These are phyloP conservation scores for Cucurbitaria berberidis DNA, from an alignment of 2,329 filamentous ascomycete genomes.

Conservation along the genomic window DNA sequence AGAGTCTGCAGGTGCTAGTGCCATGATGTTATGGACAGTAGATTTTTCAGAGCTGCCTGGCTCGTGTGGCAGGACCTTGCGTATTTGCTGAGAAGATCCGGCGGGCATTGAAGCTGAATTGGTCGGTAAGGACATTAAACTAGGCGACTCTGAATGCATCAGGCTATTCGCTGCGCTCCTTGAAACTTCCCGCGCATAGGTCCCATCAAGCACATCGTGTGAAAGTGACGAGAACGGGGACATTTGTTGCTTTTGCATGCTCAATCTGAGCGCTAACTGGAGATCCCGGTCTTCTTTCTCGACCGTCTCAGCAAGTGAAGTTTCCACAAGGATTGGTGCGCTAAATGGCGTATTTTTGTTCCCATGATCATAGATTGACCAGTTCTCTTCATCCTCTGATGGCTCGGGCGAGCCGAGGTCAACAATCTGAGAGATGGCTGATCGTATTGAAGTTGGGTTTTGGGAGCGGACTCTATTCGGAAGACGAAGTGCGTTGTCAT, in stretches of 20 bases:
- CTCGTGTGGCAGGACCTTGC: neutral
- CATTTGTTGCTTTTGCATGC: constrained; percentile 8
- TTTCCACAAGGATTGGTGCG: neutral
- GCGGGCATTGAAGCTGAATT: neutral
- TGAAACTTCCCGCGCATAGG: neutral
- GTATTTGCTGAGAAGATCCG: neutral
- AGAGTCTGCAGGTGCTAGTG: neutral
- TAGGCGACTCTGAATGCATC: neutral
- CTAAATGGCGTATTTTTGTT: neutral
- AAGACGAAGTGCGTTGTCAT: neutral
- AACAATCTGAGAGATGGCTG: neutral
- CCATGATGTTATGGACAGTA: neutral
- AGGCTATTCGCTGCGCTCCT: neutral
- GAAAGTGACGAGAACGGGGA: neutral
- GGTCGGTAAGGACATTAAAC: neutral
- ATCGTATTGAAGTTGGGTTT: neutral
- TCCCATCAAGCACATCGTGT: neutral
- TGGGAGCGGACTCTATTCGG: neutral
- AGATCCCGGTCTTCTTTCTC: constrained; percentile 12
- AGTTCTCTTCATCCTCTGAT: constrained; percentile 2
- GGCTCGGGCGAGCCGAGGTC: constrained; percentile 4
- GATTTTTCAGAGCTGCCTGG: neutral
- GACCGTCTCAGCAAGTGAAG: neutral
- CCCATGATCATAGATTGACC: neutral
- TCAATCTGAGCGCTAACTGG: constrained; percentile 16